phyloP scores from a whole-genome alignment of 202 grass and related monocot species.

The Digitaria exilis region DNA sequence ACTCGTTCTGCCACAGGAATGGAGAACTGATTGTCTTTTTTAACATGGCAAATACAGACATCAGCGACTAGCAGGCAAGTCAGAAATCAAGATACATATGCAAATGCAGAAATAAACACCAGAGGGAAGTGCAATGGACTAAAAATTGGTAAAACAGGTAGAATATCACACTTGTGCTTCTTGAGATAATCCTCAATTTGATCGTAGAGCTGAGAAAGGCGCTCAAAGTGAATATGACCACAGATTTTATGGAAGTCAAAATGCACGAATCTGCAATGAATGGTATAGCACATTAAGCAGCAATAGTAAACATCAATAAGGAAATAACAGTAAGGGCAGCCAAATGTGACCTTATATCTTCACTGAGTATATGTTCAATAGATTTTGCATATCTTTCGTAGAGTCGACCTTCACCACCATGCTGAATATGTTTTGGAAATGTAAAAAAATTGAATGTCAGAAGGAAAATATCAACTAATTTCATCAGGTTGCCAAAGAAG shows the following conservation, averaged over 20 bases:
- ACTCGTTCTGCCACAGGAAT: not conserved
- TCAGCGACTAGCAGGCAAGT: not conserved
- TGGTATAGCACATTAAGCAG: constrained; percentile 18
- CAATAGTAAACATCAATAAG: constrained; percentile 6
- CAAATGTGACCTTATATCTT: constrained; percentile 74
- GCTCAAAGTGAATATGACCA: constrained; percentile 92
- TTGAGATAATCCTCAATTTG: constrained; percentile 86
- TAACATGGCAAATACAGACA: not conserved
- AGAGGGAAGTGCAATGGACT: not conserved
- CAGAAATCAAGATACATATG: not conserved
- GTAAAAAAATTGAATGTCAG: constrained; percentile 17
- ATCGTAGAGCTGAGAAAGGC: constrained; percentile 80
- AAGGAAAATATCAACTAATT: constrained; percentile 18
- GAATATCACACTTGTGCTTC: constrained; percentile 63
- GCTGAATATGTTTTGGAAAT: constrained; percentile 48
- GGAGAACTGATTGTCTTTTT: not conserved
- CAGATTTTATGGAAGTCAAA: constrained; percentile 95
- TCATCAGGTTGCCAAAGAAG: not conserved
- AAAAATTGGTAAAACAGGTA: too few relatives aligned
- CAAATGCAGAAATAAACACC: not conserved
- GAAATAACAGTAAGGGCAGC: not conserved
- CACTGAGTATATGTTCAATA: constrained; percentile 82
- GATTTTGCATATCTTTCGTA: constrained; percentile 76
- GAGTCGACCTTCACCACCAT: constrained; percentile 84
- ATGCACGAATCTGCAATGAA: constrained; percentile 74